Conservation (phyloP, 306 rosid genomes). For the Canavalia ensiformis region DNA sequence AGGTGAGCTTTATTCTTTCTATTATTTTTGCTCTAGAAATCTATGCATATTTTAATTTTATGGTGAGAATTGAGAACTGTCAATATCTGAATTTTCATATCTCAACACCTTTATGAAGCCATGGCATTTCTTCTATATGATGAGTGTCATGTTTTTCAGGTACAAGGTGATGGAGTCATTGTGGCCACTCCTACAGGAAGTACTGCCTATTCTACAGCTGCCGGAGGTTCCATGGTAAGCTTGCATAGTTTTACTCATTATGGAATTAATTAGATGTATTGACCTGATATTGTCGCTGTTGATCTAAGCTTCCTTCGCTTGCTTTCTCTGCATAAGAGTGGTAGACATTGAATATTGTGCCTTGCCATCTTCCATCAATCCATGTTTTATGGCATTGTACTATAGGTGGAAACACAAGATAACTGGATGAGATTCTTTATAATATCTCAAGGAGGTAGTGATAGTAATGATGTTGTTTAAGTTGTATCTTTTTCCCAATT, state of each 20-base stretch:
- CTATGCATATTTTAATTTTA: neutral
- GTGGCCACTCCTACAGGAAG: constrained; percentile 99
- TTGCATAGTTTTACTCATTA: constrained; percentile 14
- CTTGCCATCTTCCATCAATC: neutral
- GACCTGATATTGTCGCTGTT: constrained; percentile 14
- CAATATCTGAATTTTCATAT: constrained; percentile 15
- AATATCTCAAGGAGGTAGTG: constrained; percentile 1
- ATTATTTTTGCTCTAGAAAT: constrained; percentile 25
- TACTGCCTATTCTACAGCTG: constrained; percentile 98
- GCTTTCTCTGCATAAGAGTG: constrained; percentile 1
- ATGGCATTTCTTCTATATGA: constrained; percentile 42
- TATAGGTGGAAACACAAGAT: constrained; percentile 29
- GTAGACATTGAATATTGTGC: constrained; percentile 14
- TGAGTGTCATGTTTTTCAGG: constrained; percentile 58
- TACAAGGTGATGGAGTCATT: constrained; percentile 99
- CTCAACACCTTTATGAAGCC: constrained; percentile 40
- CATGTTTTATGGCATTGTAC: constrained; percentile 12
- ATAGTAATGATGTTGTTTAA: constrained; percentile 5
- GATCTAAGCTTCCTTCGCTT: neutral
- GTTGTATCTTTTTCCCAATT: constrained; percentile 22
- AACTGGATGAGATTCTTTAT: constrained; percentile 23
- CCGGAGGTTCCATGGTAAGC: constrained; percentile 98
- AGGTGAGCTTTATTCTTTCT: constrained; percentile 62
- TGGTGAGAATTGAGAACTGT: constrained; percentile 6
- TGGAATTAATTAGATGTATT: constrained; percentile 13